phyloP scores from a whole-genome alignment of 805 yeast species.

The Kazachstania psychrophila region DNA sequence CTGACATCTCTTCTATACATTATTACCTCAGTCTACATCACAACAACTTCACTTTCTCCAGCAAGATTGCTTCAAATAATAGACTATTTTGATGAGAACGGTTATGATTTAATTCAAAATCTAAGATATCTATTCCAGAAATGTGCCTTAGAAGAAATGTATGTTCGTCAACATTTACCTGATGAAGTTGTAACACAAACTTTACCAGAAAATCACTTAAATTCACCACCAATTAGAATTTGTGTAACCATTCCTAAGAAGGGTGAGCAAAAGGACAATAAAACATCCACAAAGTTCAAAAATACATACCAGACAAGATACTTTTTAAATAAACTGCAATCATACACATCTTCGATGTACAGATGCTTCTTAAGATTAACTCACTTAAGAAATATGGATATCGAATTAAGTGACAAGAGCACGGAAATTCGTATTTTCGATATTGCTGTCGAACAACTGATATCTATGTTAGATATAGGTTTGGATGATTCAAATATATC shows the following conservation, averaged over 20 bases:
- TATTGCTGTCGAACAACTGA: constrained; percentile 23
- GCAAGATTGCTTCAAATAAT: constrained; percentile 31
- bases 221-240: constrained; percentile 35
- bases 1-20: constrained; percentile 40
- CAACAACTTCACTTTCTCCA: constrained; percentile 42
- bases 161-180: constrained; percentile 42
- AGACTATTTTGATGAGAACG: constrained; percentile 26
- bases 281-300: constrained; percentile 50
- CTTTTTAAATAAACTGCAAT: constrained; percentile 41
- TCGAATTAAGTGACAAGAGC: constrained; percentile 30
- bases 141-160: constrained; percentile 48
- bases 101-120: constrained; percentile 33
- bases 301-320: constrained; percentile 50
- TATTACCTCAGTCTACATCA: constrained; percentile 47
- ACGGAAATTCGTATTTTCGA: constrained; percentile 36
- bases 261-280: constrained; percentile 31
- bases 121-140: constrained; percentile 43
- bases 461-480: constrained; percentile 18
- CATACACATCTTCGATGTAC: constrained; percentile 35
- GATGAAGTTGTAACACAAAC: constrained; percentile 36
- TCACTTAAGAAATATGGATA: constrained; percentile 32
- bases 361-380: constrained; percentile 38
- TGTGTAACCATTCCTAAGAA: constrained; percentile 36
- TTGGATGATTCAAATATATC: constrained; percentile 17
- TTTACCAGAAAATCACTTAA: constrained; percentile 28